phyloP scores from a whole-genome alignment of 2,329 filamentous ascomycete species.

The Venturia asperata region DNA sequence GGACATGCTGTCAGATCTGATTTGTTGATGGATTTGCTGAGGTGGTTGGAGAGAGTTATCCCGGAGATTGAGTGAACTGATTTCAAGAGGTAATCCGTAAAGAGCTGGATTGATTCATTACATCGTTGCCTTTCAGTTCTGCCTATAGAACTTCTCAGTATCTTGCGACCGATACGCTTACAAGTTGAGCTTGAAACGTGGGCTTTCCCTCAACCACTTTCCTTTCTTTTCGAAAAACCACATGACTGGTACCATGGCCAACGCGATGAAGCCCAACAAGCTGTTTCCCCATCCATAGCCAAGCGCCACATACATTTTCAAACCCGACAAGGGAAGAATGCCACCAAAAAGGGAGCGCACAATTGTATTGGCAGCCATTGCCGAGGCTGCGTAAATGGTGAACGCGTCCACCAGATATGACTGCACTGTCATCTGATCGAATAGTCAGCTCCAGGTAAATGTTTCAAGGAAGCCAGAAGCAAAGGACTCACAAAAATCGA shows the following conservation, averaged over 20 bases:
- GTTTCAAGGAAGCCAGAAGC: too few relatives aligned
- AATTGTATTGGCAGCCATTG: conserved; percentile 37
- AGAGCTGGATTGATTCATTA: too few relatives aligned
- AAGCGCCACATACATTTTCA: conserved; percentile 34
- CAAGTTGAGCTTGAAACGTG: conserved; percentile 8
- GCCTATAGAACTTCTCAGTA: too few relatives aligned
- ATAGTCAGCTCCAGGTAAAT: neutral
- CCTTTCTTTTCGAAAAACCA: conserved; percentile 14
- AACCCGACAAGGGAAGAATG: conserved; percentile 34
- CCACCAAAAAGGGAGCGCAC: conserved; percentile 34
- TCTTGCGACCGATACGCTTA: neutral
- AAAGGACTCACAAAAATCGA: conserved; percentile 27
- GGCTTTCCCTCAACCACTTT: conserved; percentile 3
- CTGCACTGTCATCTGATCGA: conserved; percentile 18
- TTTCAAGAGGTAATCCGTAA: too few relatives aligned
- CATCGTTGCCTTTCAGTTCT: too few relatives aligned
- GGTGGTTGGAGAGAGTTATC: conserved; percentile 36
- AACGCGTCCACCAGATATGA: conserved; percentile 39
- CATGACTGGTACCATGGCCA: conserved; percentile 3
- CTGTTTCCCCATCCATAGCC: conserved; percentile 25
- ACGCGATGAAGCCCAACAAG: conserved; percentile 12
- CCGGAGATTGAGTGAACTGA: conserved; percentile 30
- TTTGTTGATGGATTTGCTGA: conserved; percentile 42
- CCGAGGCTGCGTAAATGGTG: conserved; percentile 35
- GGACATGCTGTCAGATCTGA: conserved; percentile 38